Conservation (phyloP, 352 stramenopile genomes). For the Phytophthora europaea region DNA sequence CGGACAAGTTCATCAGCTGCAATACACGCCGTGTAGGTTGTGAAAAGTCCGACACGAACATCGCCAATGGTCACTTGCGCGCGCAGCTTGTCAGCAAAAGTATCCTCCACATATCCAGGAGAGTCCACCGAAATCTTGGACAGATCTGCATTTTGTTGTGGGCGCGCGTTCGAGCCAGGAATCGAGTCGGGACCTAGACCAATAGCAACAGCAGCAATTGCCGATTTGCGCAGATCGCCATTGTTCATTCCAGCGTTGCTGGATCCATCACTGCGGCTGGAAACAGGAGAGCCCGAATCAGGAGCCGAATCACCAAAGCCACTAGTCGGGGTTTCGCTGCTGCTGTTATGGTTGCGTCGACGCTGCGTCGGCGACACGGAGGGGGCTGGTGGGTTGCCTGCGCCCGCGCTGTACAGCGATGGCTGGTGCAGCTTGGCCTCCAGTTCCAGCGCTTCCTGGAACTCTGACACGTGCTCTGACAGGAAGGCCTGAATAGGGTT, state of each 20-base stretch:
- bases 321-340: constrained; percentile 43
- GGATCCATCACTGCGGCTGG: constrained; percentile 51
- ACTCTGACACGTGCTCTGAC: constrained; percentile 87
- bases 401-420: constrained; percentile 64
- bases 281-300: constrained; percentile 53
- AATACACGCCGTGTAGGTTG: constrained; percentile 70
- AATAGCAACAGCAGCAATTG: constrained; percentile 62
- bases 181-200: constrained; percentile 60
- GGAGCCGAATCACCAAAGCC: constrained; percentile 40
- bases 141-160: constrained; percentile 50
- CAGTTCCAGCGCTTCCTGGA: constrained; percentile 87
- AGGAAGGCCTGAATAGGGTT: constrained; percentile 87
- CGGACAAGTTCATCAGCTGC: constrained; percentile 60
- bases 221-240: constrained; percentile 60
- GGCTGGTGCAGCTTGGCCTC: constrained; percentile 91
- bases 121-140: constrained; percentile 49
- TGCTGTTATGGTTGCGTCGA: constrained; percentile 63
- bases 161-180: constrained; percentile 33
- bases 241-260: constrained; percentile 56
- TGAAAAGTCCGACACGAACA: constrained; percentile 79
- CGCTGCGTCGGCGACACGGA: constrained; percentile 53
- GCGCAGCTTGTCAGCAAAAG: constrained; percentile 72
- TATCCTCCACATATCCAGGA: constrained; percentile 61
- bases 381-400: constrained; percentile 42
- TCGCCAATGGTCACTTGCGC: constrained; percentile 63